A percentile compares a stretch with the other conserved stretches of the same genome.
Evolutionary conservation across 1,284 basidiomycete genomes (phyloP).

Genomic region (Trichosporon coremiiforme): DNA sequence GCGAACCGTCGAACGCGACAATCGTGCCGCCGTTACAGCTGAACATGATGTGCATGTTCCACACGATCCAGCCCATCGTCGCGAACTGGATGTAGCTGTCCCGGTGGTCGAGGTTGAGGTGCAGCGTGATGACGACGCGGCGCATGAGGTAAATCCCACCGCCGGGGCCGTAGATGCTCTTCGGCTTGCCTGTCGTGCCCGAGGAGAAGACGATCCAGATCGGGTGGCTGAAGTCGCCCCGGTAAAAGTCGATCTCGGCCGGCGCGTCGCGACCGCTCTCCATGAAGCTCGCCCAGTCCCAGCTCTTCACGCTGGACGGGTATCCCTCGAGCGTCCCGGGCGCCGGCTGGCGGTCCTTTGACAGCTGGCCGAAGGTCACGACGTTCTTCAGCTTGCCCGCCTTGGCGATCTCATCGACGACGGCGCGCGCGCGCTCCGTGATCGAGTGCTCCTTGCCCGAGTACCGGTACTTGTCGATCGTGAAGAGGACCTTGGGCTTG

Average conservation of each 20-base stretch:
- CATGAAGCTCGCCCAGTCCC: conserved; percentile 29
- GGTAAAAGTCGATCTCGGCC: conserved; percentile 38
- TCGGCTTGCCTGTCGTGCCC: conserved; percentile 56
- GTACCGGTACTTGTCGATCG: conserved; percentile 51
- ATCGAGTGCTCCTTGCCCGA: conserved; percentile 44
- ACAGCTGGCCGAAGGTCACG: conserved; percentile 43
- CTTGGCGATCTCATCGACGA: conserved; percentile 32
- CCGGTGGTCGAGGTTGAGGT: conserved; percentile 33
- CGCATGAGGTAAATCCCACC: conserved; percentile 40
- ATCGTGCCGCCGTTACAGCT: conserved; percentile 40
- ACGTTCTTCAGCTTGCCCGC: conserved; percentile 39
- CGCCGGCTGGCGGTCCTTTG: conserved; percentile 35
- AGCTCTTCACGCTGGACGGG: conserved; percentile 20
- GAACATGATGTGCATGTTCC: conserved; percentile 43
- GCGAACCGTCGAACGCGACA: conserved; percentile 49
- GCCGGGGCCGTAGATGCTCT: conserved; percentile 47
- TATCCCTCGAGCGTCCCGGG: conserved; percentile 27
- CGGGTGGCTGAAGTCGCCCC: conserved; percentile 38
- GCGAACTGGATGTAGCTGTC: conserved; percentile 48
- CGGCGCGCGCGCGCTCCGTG: conserved; percentile 35
- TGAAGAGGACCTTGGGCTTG: conserved; percentile 52
- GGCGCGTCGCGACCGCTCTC: conserved; percentile 26
- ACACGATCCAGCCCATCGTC: conserved; percentile 51
- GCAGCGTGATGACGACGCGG: conserved; percentile 28
- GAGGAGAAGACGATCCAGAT: conserved; percentile 50